A percentile compares a stretch with the other conserved stretches of the same genome.
These are phyloP conservation scores for Sporothrix pseudoabietina DNA, from an alignment of 2,329 filamentous ascomycete genomes.

Conservation along the genomic window DNA sequence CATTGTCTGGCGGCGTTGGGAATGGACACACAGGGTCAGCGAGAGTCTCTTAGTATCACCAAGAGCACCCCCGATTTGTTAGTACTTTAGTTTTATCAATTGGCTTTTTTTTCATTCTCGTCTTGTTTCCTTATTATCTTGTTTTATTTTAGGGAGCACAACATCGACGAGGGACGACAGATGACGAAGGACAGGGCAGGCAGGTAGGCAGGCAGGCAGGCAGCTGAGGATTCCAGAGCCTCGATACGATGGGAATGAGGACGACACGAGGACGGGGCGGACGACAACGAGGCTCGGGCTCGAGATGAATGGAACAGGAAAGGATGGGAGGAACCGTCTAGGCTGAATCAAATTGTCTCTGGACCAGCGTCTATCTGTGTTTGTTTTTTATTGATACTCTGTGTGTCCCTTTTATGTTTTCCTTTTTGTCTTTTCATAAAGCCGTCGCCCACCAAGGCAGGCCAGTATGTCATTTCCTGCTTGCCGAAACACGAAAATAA, in stretches of 20 bases:
- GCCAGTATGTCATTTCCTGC: not conserved
- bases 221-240: not conserved
- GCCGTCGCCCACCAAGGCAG: not conserved
- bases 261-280: not conserved
- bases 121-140: not conserved
- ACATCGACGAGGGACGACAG: not conserved
- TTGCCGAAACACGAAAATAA: not conserved
- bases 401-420: not conserved
- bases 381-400: not conserved
- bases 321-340: not conserved
- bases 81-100: not conserved
- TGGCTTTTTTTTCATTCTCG: not conserved
- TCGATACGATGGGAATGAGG: not conserved
- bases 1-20: constrained; percentile 20
- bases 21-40: not conserved
- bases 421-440: not conserved
- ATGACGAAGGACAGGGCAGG: not conserved
- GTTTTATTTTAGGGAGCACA: not conserved
- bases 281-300: not conserved
- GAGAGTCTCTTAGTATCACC: not conserved
- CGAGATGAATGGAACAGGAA: not conserved
- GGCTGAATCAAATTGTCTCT: constrained; percentile 10
- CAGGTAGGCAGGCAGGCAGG: not conserved
- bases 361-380: not conserved
- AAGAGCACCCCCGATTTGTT: not conserved